Conservation (phyloP, 345 rosid genomes). For the Anacardium occidentale region DNA sequence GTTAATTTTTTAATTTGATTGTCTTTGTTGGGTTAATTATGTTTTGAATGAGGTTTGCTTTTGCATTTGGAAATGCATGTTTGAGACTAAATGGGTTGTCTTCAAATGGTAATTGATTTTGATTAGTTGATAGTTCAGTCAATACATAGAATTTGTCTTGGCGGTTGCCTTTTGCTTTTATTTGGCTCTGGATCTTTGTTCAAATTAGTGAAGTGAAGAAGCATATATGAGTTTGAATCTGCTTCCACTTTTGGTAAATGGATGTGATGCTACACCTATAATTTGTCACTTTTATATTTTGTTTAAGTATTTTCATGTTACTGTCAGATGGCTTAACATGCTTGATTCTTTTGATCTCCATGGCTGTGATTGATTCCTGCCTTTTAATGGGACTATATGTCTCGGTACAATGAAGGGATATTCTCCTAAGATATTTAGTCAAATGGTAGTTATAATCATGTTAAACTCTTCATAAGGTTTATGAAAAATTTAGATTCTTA, state of each 20-base stretch:
- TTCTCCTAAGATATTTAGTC: background rate
- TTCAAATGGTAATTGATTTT: background rate
- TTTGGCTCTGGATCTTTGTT: background rate
- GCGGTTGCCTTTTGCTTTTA: background rate
- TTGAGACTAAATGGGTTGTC: conserved; percentile 7
- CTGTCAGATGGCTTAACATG: background rate
- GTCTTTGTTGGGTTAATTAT: background rate
- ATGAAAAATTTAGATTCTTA: too few relatives aligned
- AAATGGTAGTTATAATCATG: background rate
- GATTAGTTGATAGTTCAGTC: background rate
- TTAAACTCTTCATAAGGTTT: background rate
- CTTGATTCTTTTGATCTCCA: background rate
- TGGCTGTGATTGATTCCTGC: background rate
- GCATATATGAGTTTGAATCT: background rate
- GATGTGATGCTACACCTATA: background rate
- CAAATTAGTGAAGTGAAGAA: background rate
- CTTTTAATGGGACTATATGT: background rate
- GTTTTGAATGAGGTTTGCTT: background rate
- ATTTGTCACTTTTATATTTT: background rate
- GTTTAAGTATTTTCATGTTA: background rate
- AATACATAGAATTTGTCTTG: background rate
- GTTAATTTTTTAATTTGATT: background rate
- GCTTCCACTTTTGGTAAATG: background rate
- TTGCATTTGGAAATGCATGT: background rate
- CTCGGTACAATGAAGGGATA: background rate